Conservation (phyloP, 768 basidiomycete species). For the Antrodiella citrinella region DNA sequence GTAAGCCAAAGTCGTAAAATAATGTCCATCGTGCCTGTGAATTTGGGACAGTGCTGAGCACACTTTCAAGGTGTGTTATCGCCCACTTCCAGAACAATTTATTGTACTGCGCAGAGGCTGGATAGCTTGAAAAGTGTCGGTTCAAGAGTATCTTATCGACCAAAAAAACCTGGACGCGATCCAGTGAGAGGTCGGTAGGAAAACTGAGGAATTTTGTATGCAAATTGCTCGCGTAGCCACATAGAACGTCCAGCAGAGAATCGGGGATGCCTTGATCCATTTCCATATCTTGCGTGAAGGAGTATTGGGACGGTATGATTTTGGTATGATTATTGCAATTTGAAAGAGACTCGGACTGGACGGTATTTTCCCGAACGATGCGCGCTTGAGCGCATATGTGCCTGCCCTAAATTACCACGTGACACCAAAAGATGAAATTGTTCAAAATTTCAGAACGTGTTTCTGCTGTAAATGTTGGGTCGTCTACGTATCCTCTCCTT, state of each 20-base stretch:
- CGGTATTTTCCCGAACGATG: no score
- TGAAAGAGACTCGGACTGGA: no score
- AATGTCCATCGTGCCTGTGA: no score
- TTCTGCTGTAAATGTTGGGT: slow-evolving; percentile 19
- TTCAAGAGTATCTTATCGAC: slow-evolving; percentile 43
- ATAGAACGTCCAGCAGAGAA: slow-evolving; percentile 35
- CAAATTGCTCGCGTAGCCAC: slow-evolving; percentile 43
- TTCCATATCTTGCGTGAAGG: no score
- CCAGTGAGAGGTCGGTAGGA: slow-evolving; percentile 31
- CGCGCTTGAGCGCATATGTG: not conserved
- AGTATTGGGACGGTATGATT: not conserved
- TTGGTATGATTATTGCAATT: not conserved
- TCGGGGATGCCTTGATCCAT: no score
- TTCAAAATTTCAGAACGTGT: slow-evolving; percentile 14
- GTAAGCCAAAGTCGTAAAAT: no score
- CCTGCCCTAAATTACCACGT: slow-evolving; percentile 23
- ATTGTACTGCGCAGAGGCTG: slow-evolving; percentile 60
- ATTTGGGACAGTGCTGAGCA: slow-evolving; percentile 39
- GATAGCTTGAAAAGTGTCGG: slow-evolving; percentile 45
- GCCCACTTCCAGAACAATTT: slow-evolving; percentile 69
- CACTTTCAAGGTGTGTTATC: slow-evolving; percentile 44
- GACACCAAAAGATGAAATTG: slow-evolving; percentile 11
- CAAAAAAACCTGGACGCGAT: slow-evolving; percentile 45
- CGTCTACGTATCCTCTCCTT: slow-evolving; percentile 17
- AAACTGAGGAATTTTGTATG: slow-evolving; percentile 35